phyloP scores from a whole-genome alignment of 75 land plant species.

The Sequoiadendron giganteum region DNA sequence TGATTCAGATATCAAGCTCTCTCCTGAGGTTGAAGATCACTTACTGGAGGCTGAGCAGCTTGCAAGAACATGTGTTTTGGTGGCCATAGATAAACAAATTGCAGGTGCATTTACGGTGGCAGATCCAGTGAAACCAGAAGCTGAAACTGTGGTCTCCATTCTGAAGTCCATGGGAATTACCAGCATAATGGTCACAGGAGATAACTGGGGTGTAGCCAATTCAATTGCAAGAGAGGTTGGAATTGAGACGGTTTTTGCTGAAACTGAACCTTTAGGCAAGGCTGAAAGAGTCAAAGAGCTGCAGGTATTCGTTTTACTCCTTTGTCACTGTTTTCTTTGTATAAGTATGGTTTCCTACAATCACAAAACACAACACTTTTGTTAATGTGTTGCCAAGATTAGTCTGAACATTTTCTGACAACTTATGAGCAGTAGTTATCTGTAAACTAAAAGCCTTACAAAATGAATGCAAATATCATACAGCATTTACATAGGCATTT shows the following conservation, averaged over 20 bases:
- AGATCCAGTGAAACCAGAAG: conserved; percentile 84
- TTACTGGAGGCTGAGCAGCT: conserved; percentile 46
- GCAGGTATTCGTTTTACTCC: conserved; percentile 43
- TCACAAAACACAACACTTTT: not conserved
- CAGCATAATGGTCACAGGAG: conserved; percentile 85
- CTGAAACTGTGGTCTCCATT: conserved; percentile 52
- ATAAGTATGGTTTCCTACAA: not conserved
- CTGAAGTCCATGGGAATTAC: conserved; percentile 63
- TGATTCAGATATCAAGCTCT: conserved; percentile 30
- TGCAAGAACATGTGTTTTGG: conserved; percentile 67
- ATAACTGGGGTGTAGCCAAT: conserved; percentile 77
- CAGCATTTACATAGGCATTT: not conserved
- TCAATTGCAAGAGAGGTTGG: conserved; percentile 81
- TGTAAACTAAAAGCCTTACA: not conserved
- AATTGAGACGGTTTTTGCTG: conserved; percentile 68
- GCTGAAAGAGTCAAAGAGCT: conserved; percentile 68
- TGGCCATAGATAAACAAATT: conserved; percentile 51
- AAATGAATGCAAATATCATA: not conserved
- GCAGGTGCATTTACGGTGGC: conserved; percentile 66
- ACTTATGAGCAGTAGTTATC: not conserved
- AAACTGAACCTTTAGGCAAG: conserved; percentile 73
- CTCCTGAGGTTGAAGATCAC: conserved; percentile 37
- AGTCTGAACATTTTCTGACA: not conserved
- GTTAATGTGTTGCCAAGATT: not conserved
- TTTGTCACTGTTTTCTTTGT: not conserved